Evolutionary conservation across 192 early-diverging fungal genomes (phyloP), one percentile per base, ranked within the genome.

Genomic region (Coemansia sp.): DNA sequence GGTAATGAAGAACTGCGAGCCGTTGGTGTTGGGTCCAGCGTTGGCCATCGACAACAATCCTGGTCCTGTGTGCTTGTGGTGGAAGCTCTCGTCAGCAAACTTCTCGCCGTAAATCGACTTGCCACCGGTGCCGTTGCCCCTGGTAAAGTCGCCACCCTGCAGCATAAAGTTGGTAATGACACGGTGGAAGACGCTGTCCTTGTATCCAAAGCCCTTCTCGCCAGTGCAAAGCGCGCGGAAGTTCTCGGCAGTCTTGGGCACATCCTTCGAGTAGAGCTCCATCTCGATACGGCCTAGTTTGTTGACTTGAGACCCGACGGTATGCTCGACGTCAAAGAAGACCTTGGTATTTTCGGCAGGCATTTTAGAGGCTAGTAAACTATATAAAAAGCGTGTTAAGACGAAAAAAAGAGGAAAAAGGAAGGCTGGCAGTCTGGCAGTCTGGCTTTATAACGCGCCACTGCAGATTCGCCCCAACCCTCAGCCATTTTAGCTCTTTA

Each of bases 211-310:
- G 22, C 84, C 84, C 49, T 84, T 72, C 59, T 82, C 72, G 46
- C 87, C 86, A 10, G 77, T 76, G 68, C 79, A 73, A 44, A 94
- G 86, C 41, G 87, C 86, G 47, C 91, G 88, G 87, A 99, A 99
- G 91, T 99, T 99, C 86, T 99, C 93, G 34, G 92, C 92, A 16
- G 96, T 97, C 87, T 91, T 92, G 77, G 97, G 97, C n/a, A 92
- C 91, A 27, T 90, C 88, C 68, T 97, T 90, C 38, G 86, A 84
- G 83, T 89, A 90, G 18, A 86, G 78, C 70, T 75, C 80, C 51
- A 86, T 74, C 20, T 42, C 66, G 60, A 86, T 78, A 34, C 44
- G 51, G 18, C 85, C 81, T 15, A 76, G 40, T 1, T 27, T 15
- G 24, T 24, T 24, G 24, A 24, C 24, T 24, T 24, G 24, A 24